Conservation (phyloP, 2,329 filamentous ascomycete genomes). For the Simplicillium sp. region DNA sequence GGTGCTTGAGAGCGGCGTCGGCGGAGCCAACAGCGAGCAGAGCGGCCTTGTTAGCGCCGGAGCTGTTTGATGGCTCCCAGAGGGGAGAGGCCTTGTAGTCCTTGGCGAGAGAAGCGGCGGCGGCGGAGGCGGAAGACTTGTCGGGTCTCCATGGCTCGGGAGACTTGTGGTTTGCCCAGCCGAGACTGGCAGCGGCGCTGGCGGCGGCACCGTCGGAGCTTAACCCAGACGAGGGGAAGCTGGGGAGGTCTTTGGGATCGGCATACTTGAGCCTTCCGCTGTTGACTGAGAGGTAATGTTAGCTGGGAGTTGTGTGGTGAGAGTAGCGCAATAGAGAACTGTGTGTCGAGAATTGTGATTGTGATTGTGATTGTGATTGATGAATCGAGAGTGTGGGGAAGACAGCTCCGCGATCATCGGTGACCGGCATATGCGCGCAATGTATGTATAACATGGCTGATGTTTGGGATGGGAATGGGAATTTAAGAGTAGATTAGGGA, state of each 20-base stretch:
- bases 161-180: constrained; percentile 59
- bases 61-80: constrained; percentile 55
- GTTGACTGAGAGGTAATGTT: constrained; percentile 12
- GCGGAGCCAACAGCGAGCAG: constrained; percentile 46
- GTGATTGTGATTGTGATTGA: not conserved
- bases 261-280: constrained; percentile 57
- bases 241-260: constrained; percentile 62
- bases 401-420: too few relatives aligned
- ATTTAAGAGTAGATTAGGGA: too few relatives aligned
- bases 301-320: not conserved
- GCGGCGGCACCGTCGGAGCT: constrained; percentile 50
- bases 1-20: constrained; percentile 16
- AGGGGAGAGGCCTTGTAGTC: constrained; percentile 34
- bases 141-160: constrained; percentile 59
- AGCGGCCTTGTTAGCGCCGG: constrained; percentile 66
- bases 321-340: not conserved
- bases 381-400: too few relatives aligned
- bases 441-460: too few relatives aligned
- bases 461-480: too few relatives aligned
- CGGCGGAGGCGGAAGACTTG: constrained; percentile 39
- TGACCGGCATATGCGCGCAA: too few relatives aligned
- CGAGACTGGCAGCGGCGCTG: constrained; percentile 63
- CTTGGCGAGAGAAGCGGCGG: constrained; percentile 32
- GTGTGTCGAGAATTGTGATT: not conserved
- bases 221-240: constrained; percentile 60